A percentile compares a stretch with the other conserved stretches of the same genome.
phyloP scores from a whole-genome alignment of 2,329 filamentous ascomycete species.

The Magnaporthiopsis rhizophila region DNA sequence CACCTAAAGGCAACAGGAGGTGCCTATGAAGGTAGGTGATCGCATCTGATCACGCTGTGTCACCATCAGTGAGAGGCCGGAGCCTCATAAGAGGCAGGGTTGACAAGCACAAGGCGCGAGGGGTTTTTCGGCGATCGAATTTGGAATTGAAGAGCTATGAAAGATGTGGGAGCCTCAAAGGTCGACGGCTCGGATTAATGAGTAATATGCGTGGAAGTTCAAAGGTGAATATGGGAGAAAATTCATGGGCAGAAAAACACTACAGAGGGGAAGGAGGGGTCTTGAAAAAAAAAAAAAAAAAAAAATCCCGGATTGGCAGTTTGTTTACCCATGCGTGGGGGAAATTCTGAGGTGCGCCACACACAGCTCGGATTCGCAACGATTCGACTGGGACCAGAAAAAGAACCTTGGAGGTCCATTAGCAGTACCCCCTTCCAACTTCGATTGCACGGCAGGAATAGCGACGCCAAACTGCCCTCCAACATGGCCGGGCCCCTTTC shows the following conservation, averaged over 20 bases:
- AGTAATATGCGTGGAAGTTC: not conserved
- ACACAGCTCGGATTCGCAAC: not conserved
- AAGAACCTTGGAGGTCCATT: not conserved
- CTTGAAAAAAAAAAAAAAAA: not conserved
- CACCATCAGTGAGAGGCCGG: not conserved
- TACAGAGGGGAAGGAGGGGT: not conserved
- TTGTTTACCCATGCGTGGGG: constrained; percentile 3
- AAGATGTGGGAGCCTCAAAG: not conserved
- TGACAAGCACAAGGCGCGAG: not conserved
- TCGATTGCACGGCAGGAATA: not conserved
- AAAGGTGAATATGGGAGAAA: not conserved
- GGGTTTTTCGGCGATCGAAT: not conserved
- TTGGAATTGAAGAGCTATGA: no score
- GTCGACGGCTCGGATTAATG: no score
- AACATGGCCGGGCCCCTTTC: constrained; percentile 13
- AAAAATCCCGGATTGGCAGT: not conserved
- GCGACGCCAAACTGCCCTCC: not conserved
- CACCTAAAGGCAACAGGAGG: not conserved
- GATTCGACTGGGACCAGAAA: constrained; percentile 1
- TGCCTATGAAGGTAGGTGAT: not conserved
- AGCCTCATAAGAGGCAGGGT: not conserved
- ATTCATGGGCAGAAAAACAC: not conserved
- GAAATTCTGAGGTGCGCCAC: constrained; percentile 8
- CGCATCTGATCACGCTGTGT: not conserved
- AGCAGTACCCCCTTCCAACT: not conserved